Conservation (phyloP, 2,329 filamentous ascomycete genomes). For the Ilyonectria mors-panacis region DNA sequence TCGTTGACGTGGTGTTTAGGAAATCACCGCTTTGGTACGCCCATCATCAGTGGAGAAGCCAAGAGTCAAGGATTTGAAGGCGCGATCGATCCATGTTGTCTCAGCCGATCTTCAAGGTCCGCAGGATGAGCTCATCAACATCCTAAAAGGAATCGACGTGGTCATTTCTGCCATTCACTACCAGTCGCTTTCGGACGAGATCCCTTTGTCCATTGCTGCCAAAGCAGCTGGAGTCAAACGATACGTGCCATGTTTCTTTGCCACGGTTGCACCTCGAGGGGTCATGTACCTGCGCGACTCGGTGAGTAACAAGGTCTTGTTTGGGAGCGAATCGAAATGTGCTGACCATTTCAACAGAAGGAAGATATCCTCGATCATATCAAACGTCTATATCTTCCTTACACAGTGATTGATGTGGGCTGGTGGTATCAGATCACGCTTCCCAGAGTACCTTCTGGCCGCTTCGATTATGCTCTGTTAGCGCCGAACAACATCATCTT, state of each 20-base stretch:
- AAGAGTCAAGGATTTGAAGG: background rate
- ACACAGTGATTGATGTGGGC: constrained; percentile 70
- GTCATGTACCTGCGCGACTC: constrained; percentile 12
- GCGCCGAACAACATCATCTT: constrained; percentile 55
- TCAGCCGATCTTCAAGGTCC: constrained; percentile 2
- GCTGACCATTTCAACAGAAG: constrained; percentile 53
- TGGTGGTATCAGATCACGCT: constrained; percentile 68
- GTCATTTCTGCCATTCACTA: constrained; percentile 11
- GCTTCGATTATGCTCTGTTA: constrained; percentile 44
- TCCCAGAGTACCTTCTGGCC: constrained; percentile 47
- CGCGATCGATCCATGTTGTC: constrained; percentile 1
- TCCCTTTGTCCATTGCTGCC: constrained; percentile 18
- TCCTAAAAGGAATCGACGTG: constrained; percentile 16
- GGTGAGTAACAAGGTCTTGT: background rate
- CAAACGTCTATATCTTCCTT: constrained; percentile 63
- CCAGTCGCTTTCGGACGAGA: background rate
- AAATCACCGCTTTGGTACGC: constrained; percentile 19
- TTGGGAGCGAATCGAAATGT: background rate
- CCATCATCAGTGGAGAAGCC: constrained; percentile 19
- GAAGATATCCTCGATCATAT: constrained; percentile 66
- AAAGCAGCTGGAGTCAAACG: constrained; percentile 22
- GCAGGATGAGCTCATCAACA: constrained; percentile 1
- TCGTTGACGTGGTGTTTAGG: background rate
- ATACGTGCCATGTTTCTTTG: constrained; percentile 23
- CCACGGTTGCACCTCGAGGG: constrained; percentile 1